Evolutionary conservation across 805 yeast genomes (phyloP), one percentile per base, ranked within the genome.

Genomic region (Blastobotrys peoriensis): DNA sequence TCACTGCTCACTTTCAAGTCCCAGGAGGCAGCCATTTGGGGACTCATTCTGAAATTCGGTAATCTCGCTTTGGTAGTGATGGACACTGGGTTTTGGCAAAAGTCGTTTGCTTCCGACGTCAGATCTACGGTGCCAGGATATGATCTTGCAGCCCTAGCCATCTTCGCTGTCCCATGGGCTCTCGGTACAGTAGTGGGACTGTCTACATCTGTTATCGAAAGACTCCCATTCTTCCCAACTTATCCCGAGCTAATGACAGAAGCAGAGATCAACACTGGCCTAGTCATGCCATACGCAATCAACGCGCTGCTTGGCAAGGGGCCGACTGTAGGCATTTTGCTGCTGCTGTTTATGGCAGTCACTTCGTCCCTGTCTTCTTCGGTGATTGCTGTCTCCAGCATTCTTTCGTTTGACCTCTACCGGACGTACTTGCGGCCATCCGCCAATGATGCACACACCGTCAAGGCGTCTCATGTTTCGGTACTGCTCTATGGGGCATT

Each of bases 261-360:
- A 6, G 81, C 68, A 16, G 86, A 85, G 60, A 84, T 86, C 22
- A 69, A 76, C 51, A 79, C 86, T 22, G 96, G 95, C 35, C 69
- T 86, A 9, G 61, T 52, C 9, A 42, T 61, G 17, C 85, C 85
- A 5, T 74, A 75, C 50, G 83, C 93, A 20, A 91, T 94, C 1
- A 79, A 76, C 41, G 85, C 93, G 1, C 67, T 86, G 38, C 68
- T 86, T 67, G 95, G 95, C 43, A 82, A 74, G 56, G 85, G 88
- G 54, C 95, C 95, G 50, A 91, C 93, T 3, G 88, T 76, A 38
- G 86, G 86, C 33, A 71, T 86, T 9, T 70, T 68, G 20, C 53
- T 68, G 33, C 57, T 66, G 38, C 55, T 68, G 21, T 68, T 65
- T 48, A 57, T 67, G 46, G 68, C 71, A 2, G 70, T 67, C 22